These are phyloP conservation scores for Obba rivulosa DNA, from an alignment of 768 basidiomycete genomes.

Conservation along the genomic window DNA sequence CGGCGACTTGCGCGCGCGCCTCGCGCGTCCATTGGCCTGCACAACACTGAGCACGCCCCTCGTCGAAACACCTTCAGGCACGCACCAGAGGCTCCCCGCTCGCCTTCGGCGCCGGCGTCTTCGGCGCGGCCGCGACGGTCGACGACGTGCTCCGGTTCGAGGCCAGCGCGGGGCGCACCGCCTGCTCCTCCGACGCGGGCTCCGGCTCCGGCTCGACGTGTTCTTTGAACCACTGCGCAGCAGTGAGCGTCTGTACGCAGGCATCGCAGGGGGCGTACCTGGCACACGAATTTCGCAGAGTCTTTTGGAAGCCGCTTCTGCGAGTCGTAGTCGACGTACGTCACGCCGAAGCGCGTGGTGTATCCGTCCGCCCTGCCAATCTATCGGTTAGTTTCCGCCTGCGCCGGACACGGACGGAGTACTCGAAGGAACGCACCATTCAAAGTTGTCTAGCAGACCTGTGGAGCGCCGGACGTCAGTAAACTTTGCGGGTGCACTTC, in stretches of 20 bases:
- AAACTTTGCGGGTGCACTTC: neutral
- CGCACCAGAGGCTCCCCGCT: neutral
- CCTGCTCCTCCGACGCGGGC: neutral
- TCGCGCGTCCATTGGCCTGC: slow-evolving; percentile 1
- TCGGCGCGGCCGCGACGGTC: neutral
- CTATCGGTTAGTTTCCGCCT: too few relatives aligned
- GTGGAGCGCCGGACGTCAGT: slow-evolving; percentile 3
- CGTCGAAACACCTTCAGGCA: slow-evolving; percentile 3
- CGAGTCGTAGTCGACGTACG: slow-evolving; percentile 66
- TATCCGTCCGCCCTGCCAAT: slow-evolving; percentile 55
- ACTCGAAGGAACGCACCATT: slow-evolving; percentile 38
- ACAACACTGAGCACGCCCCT: slow-evolving; percentile 1
- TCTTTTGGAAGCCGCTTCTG: slow-evolving; percentile 63
- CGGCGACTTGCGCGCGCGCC: slow-evolving; percentile 16
- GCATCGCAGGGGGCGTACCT: slow-evolving; percentile 31
- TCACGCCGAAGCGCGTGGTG: slow-evolving; percentile 61
- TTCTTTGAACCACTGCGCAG: slow-evolving; percentile 26
- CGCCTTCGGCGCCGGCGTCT: neutral
- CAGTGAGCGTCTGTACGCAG: neutral
- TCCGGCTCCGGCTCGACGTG: slow-evolving; percentile 18
- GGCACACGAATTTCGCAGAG: slow-evolving; percentile 50
- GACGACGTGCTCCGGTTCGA: neutral
- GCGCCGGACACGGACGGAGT: neutral
- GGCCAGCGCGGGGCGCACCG: slow-evolving; percentile 1
- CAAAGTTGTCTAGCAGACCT: slow-evolving; percentile 70